Evolutionary conservation across 2,329 filamentous ascomycete species (phyloP).

Genomic region (Fusarium odoratissimum): DNA sequence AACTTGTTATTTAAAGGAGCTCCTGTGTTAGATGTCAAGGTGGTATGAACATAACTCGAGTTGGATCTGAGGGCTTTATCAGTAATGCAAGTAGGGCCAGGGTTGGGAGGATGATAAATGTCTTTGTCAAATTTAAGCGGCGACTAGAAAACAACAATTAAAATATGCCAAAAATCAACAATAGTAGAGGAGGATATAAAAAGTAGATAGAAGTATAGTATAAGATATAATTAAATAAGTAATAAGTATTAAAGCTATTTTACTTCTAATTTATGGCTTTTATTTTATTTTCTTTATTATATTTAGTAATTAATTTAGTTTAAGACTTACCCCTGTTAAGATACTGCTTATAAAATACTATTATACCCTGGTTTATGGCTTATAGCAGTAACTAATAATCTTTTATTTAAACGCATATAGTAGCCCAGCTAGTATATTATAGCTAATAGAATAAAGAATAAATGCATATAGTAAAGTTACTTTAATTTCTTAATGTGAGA

Average conservation of each 20-base stretch:
- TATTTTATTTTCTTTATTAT: not conserved
- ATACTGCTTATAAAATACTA: not conserved
- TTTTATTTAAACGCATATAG: no score
- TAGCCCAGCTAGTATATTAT: no score
- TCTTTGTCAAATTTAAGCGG: not conserved
- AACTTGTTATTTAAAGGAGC: not conserved
- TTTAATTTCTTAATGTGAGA: no score
- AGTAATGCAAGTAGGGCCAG: not conserved
- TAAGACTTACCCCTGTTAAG: not conserved
- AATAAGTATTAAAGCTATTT: not conserved
- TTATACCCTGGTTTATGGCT: no score
- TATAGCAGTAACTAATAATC: no score
- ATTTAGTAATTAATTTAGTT: not conserved
- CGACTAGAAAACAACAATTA: not conserved
- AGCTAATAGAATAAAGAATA: no score
- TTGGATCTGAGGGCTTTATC: no score
- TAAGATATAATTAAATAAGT: not conserved
- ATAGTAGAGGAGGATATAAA: not conserved
- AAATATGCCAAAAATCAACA: not conserved
- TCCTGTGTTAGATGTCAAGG: not conserved
- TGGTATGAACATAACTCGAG: not conserved
- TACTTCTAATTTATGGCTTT: not conserved
- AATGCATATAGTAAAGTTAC: no score
- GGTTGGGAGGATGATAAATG: not conserved
- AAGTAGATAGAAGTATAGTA: not conserved